phyloP scores from a whole-genome alignment of 1,139 yeast species.

The Saccharomyces uvarum region DNA sequence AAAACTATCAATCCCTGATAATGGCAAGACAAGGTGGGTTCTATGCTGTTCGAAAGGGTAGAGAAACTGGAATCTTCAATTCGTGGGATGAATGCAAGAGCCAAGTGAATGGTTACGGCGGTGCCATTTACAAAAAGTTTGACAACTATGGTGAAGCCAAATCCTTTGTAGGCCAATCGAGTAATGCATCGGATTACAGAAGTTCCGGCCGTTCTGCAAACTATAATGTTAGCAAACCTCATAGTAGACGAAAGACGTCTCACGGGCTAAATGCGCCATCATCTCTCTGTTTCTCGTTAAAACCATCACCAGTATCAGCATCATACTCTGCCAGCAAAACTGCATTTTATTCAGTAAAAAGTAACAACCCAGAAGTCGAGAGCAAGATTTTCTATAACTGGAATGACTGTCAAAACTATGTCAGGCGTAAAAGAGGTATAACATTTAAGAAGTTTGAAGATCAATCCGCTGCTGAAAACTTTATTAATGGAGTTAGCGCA shows the following conservation, averaged over 20 bases:
- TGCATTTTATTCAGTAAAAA: conserved; percentile 36
- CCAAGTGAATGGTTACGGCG: conserved; percentile 46
- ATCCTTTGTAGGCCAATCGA: conserved; percentile 27
- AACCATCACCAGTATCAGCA: background rate
- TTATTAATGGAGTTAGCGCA: conserved; percentile 20
- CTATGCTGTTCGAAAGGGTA: conserved; percentile 60
- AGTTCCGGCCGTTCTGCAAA: background rate
- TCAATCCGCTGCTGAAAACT: conserved; percentile 34
- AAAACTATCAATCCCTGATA: background rate
- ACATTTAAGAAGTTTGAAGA: conserved; percentile 41
- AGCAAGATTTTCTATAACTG: conserved; percentile 39
- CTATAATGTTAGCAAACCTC: background rate
- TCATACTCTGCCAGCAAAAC: background rate
- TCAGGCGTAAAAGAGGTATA: conserved; percentile 41
- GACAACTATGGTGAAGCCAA: conserved; percentile 40
- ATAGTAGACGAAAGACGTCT: background rate
- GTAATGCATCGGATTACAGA: conserved; percentile 4
- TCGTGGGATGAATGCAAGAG: conserved; percentile 45
- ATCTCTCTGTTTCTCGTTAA: background rate
- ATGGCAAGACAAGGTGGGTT: conserved; percentile 22
- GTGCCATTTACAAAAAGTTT: conserved; percentile 53
- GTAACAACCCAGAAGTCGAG: conserved; percentile 30
- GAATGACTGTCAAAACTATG: conserved; percentile 40
- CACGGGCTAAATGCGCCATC: background rate
- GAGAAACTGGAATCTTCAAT: conserved; percentile 43